Evolutionary conservation across 768 basidiomycete species (phyloP).

Genomic region (Tylopilus balloui): DNA sequence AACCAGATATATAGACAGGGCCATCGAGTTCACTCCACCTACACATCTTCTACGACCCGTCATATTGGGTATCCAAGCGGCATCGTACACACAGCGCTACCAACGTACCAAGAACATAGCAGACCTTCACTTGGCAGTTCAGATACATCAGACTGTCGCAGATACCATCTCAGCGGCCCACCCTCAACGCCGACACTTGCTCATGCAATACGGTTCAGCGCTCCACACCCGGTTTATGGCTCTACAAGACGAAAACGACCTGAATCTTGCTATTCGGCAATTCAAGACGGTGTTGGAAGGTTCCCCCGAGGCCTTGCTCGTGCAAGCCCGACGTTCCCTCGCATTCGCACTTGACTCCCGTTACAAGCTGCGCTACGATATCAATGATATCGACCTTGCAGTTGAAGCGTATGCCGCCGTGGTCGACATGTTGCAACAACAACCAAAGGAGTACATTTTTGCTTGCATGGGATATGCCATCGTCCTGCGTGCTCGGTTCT

Average conservation of each 20-base stretch:
- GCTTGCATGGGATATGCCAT: slow-evolving; percentile 6
- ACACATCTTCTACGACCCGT: slow-evolving; percentile 9
- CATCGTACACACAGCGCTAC: slow-evolving; percentile 11
- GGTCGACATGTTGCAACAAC: slow-evolving; percentile 4
- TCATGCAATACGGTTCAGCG: slow-evolving; percentile 19
- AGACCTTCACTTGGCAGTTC: slow-evolving; percentile 15
- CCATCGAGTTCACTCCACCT: slow-evolving; percentile 1
- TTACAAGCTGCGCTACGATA: slow-evolving; percentile 9
- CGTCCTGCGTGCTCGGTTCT: slow-evolving; percentile 3
- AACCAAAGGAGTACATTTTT: slow-evolving; percentile 1
- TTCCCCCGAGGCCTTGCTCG: slow-evolving; percentile 4
- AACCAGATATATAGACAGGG: slow-evolving; percentile 9
- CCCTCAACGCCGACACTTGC: slow-evolving; percentile 8
- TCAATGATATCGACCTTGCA: slow-evolving; percentile 13
- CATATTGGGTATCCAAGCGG: slow-evolving; percentile 7
- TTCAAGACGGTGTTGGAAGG: slow-evolving; percentile 2
- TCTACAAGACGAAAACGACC: slow-evolving; percentile 13
- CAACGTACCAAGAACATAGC: slow-evolving; percentile 6
- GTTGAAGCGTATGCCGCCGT: slow-evolving; percentile 8
- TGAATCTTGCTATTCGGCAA: slow-evolving; percentile 17
- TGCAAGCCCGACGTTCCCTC: slow-evolving; percentile 6
- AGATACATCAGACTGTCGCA: neutral
- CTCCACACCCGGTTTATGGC: slow-evolving; percentile 15
- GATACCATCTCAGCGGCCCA: slow-evolving; percentile 4
- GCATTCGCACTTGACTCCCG: slow-evolving; percentile 8